These are phyloP conservation scores for Boletales sp. DNA, from an alignment of 768 basidiomycete species.

Conservation along the genomic window DNA sequence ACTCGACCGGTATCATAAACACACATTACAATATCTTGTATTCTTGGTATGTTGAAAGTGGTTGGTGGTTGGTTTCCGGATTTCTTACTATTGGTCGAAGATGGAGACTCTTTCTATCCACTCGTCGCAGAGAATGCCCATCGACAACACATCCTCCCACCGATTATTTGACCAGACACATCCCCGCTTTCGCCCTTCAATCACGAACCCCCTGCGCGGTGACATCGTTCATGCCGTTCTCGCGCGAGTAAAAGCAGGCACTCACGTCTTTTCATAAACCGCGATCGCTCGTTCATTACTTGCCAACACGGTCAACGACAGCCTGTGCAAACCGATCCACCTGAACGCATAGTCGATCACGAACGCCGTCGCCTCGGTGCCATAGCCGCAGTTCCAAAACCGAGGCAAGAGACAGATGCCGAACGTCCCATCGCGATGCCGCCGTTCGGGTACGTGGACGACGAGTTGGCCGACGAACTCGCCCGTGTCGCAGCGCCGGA, in stretches of 20 bases:
- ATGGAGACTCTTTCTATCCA: conserved; percentile 29
- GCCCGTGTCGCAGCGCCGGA: conserved; percentile 26
- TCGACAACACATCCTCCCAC: conserved; percentile 37
- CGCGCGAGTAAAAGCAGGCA: background rate
- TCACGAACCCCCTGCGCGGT: conserved; percentile 35
- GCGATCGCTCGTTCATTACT: conserved; percentile 36
- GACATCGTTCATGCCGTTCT: background rate
- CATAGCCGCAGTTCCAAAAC: conserved; percentile 41
- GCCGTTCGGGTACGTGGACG: conserved; percentile 22
- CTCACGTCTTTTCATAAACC: conserved; percentile 43
- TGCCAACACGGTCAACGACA: conserved; percentile 39
- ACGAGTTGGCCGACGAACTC: conserved; percentile 33
- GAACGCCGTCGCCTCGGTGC: conserved; percentile 38
- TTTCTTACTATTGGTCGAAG: conserved; percentile 19
- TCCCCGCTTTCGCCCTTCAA: conserved; percentile 37
- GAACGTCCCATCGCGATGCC: conserved; percentile 31
- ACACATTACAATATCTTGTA: background rate
- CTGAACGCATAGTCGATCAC: conserved; percentile 40
- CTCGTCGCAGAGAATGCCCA: conserved; percentile 40
- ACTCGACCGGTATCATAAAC: no score
- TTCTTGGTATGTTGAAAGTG: conserved; percentile 7
- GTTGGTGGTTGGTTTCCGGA: background rate
- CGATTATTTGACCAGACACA: conserved; percentile 33
- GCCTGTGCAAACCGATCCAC: conserved; percentile 37
- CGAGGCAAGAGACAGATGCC: conserved; percentile 28